phyloP scores from a whole-genome alignment of 345 rosid species.

The Aquilaria malaccensis region DNA sequence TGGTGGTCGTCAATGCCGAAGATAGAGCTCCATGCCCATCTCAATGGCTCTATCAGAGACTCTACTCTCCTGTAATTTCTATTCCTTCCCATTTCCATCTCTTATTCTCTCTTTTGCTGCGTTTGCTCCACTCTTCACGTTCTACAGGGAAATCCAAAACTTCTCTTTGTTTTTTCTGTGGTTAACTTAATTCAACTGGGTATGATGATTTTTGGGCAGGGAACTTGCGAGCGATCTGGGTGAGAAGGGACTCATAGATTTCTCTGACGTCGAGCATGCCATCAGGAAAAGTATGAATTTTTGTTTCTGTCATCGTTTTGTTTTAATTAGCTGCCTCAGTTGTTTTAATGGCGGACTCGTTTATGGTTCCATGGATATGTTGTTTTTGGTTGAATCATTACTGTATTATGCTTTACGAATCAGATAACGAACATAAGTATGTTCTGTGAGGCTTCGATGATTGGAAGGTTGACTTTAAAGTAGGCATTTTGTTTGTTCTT shows the following conservation, averaged over 20 bases:
- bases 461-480: not conserved
- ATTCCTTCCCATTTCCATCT: not conserved
- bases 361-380: not conserved
- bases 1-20: conserved; percentile 70
- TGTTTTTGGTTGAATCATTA: not conserved
- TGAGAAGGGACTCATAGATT: conserved; percentile 51
- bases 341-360: not conserved
- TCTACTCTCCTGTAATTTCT: conserved; percentile 69
- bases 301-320: conserved; percentile 4
- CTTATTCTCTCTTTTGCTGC: not conserved
- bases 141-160: not conserved
- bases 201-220: conserved; percentile 28
- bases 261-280: conserved; percentile 75
- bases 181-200: not conserved
- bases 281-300: conserved; percentile 54
- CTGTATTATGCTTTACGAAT: not conserved
- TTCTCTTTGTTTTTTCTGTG: not conserved
- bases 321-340: conserved; percentile 6
- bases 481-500: not conserved
- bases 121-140: not conserved
- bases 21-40: conserved; percentile 97
- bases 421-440: too few relatives aligned
- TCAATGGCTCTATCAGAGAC: conserved; percentile 89
- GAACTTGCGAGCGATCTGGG: conserved; percentile 82
- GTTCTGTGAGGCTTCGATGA: too few relatives aligned